Percentiles rank a stretch among this genome's conserved stretches.
Conservation (phyloP, 306 rosid species). For the Neltuma alba region DNA sequence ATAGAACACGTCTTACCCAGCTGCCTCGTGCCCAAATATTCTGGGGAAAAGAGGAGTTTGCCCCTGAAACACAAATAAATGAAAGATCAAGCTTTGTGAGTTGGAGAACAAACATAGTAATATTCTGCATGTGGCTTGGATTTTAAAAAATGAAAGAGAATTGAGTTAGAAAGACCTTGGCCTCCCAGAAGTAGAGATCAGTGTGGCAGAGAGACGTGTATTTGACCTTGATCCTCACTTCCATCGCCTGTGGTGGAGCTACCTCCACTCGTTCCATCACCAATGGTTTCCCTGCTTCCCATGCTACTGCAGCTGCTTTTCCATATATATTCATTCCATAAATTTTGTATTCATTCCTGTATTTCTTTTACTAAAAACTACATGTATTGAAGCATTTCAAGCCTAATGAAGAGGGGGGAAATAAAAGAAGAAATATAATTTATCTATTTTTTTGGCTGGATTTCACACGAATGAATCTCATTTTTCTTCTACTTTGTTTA, state of each 20-base stretch:
- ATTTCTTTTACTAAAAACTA: background rate
- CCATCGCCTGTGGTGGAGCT: slow-evolving; percentile 42
- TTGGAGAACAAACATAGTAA: background rate
- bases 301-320: slow-evolving; percentile 38
- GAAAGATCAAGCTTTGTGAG: background rate
- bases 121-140: background rate
- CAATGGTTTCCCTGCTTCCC: slow-evolving; percentile 43
- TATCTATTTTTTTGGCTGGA: background rate
- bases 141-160: background rate
- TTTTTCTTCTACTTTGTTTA: background rate
- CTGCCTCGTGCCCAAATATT: slow-evolving; percentile 14
- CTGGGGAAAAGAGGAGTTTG: slow-evolving; percentile 12
- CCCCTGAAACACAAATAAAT: background rate
- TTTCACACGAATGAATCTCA: background rate
- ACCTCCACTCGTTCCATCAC: slow-evolving; percentile 41
- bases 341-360: background rate
- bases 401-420: background rate
- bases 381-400: background rate
- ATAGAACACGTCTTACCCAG: background rate
- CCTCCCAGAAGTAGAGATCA: slow-evolving; percentile 57
- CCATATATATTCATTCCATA: background rate
- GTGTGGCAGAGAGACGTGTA: slow-evolving; percentile 50
- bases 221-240: slow-evolving; percentile 40
- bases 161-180: slow-evolving; percentile 37
- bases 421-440: too few relatives aligned